Evolutionary conservation across 176 grass and related monocot genomes (phyloP).

Genomic region (Eremochloa ophiuroides): DNA sequence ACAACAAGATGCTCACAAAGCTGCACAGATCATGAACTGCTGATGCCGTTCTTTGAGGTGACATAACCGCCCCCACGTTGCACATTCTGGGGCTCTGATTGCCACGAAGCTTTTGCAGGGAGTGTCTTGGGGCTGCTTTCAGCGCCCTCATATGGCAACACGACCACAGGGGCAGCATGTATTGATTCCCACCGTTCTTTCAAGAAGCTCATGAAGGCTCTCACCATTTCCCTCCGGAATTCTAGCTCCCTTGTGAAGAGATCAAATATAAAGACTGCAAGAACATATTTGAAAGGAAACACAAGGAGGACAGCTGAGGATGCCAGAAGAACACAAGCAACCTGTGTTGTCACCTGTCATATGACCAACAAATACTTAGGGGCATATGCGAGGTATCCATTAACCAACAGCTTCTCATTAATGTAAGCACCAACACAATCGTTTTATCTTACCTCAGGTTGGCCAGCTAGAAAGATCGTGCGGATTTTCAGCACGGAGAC

Average conservation of each 20-base stretch:
- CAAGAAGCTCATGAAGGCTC: constrained; percentile 54
- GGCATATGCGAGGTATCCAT: background rate
- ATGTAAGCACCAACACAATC: constrained; percentile 2
- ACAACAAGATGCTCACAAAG: background rate
- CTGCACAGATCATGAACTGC: constrained; percentile 20
- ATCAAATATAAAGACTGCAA: constrained; percentile 57
- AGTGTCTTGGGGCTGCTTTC: constrained; percentile 18
- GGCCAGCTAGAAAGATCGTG: constrained; percentile 71
- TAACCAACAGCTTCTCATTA: background rate
- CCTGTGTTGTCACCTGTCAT: constrained; percentile 79
- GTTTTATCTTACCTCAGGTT: constrained; percentile 72
- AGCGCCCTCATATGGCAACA: constrained; percentile 65
- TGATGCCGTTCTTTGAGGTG: constrained; percentile 27
- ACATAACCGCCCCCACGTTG: background rate
- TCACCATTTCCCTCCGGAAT: constrained; percentile 75
- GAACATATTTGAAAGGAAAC: constrained; percentile 81
- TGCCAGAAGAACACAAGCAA: constrained; percentile 63
- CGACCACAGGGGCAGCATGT: constrained; percentile 70
- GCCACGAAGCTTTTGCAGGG: constrained; percentile 24
- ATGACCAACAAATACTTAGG: constrained; percentile 8
- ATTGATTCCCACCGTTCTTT: constrained; percentile 80
- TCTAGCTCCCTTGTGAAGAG: constrained; percentile 74
- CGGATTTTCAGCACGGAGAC: constrained; percentile 76
- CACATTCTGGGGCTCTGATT: constrained; percentile 22
- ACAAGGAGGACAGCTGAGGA: constrained; percentile 58